phyloP scores from a whole-genome alignment of 2,329 filamentous ascomycete genomes.

The Alternaria atra region DNA sequence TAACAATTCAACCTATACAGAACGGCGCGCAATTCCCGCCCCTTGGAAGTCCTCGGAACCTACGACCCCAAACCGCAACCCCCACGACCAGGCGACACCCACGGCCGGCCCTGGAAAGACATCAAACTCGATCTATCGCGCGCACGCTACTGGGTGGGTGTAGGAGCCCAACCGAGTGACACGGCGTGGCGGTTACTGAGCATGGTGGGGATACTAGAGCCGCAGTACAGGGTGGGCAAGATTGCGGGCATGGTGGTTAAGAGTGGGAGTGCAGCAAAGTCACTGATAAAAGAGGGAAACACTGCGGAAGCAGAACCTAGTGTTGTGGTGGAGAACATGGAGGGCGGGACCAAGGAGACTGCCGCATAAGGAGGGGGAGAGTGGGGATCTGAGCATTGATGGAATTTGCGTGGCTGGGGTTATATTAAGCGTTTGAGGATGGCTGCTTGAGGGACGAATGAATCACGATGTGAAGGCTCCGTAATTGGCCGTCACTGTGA shows the following conservation, averaged over 20 bases:
- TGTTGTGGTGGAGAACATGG: neutral
- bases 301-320: neutral
- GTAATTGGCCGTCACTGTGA: no score
- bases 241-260: conserved; percentile 44
- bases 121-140: conserved; percentile 83
- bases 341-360: neutral
- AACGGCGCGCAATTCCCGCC: conserved; percentile 84
- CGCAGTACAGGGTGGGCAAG: conserved; percentile 46
- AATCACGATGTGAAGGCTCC: no score
- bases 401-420: no score
- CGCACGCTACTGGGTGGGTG: conserved; percentile 95
- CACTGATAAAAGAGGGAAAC: conserved; percentile 1
- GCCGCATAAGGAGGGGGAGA: neutral
- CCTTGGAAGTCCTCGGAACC: conserved; percentile 86
- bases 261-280: conserved; percentile 9
- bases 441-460: no score
- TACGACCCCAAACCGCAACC: conserved; percentile 68
- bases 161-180: conserved; percentile 93
- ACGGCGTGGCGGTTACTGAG: conserved; percentile 85
- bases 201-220: conserved; percentile 66
- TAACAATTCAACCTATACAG: conserved; percentile 54
- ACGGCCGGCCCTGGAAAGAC: conserved; percentile 81
- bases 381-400: neutral
- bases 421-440: no score
- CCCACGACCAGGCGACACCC: conserved; percentile 59